Evolutionary conservation across 768 basidiomycete genomes (phyloP).

Genomic region (Auriscalpium orientale): DNA sequence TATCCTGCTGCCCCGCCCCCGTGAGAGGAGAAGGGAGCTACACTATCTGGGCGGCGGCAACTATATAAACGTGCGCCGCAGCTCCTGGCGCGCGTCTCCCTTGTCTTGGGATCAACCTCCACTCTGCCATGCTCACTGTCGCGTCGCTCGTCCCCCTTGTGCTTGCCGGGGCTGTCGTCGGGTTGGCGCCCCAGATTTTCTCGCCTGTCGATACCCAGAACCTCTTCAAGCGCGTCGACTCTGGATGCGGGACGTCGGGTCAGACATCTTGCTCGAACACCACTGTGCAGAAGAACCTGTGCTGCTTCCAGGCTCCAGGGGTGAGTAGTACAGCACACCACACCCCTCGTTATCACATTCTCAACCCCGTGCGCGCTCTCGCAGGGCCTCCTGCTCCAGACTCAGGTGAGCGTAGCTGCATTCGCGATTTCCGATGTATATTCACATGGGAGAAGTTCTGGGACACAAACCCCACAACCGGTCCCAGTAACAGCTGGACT

Average conservation of each 20-base stretch:
- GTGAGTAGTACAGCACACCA: slow-evolving; percentile 30
- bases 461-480: slow-evolving; percentile 58
- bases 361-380: background rate
- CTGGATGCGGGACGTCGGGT: slow-evolving; percentile 47
- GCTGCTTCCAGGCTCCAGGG: slow-evolving; percentile 63
- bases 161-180: slow-evolving; percentile 8
- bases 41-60: too few relatives aligned
- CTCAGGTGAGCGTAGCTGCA: slow-evolving; percentile 30
- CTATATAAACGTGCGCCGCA: too few relatives aligned
- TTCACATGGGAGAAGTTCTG: slow-evolving; percentile 48
- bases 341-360: background rate
- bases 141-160: slow-evolving; percentile 1
- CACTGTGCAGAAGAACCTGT: slow-evolving; percentile 33
- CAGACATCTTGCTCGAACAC: slow-evolving; percentile 49
- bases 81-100: too few relatives aligned
- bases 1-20: background rate
- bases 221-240: slow-evolving; percentile 30
- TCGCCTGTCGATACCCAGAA: slow-evolving; percentile 16
- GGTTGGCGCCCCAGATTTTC: slow-evolving; percentile 10
- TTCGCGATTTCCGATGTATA: background rate
- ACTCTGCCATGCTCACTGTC: slow-evolving; percentile 16
- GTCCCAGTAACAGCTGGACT: slow-evolving; percentile 64
- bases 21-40: too few relatives aligned
- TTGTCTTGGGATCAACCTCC: background rate
- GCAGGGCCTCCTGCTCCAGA: slow-evolving; percentile 55